These are phyloP conservation scores for Oligophagozyma castellii DNA, from an alignment of 1,139 yeast genomes.

Conservation along the genomic window DNA sequence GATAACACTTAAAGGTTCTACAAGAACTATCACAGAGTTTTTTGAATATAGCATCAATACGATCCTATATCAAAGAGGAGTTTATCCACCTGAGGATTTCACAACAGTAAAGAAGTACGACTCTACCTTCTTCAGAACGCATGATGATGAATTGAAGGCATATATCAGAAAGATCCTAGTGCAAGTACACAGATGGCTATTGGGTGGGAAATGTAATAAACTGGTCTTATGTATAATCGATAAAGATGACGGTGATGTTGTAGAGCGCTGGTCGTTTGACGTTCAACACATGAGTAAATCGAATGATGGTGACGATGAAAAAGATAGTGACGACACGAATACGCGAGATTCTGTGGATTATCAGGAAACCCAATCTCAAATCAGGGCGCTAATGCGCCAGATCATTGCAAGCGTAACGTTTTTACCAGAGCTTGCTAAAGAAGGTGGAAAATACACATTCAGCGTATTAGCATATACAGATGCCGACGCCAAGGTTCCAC, in stretches of 20 bases:
- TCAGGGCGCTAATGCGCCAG: conserved; percentile 77
- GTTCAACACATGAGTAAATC: conserved; percentile 31
- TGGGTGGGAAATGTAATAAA: conserved; percentile 53
- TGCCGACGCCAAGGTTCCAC: conserved; percentile 56
- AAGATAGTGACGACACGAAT: conserved; percentile 2
- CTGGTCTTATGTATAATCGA: conserved; percentile 61
- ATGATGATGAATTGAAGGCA: conserved; percentile 61
- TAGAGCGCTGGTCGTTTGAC: conserved; percentile 83
- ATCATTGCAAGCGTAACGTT: conserved; percentile 82
- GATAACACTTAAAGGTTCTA: conserved; percentile 62
- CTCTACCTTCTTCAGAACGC: conserved; percentile 55
- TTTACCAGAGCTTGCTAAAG: conserved; percentile 55
- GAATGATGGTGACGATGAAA: conserved; percentile 6
- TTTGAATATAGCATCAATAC: conserved; percentile 70
- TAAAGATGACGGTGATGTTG: conserved; percentile 50
- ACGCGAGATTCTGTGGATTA: conserved; percentile 4
- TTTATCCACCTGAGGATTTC: conserved; percentile 84
- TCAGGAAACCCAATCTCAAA: conserved; percentile 53
- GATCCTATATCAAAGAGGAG: conserved; percentile 78
- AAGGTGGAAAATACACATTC: conserved; percentile 51
- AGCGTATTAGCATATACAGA: conserved; percentile 80
- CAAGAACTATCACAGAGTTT: conserved; percentile 68
- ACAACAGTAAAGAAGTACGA: conserved; percentile 71
- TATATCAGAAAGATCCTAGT: conserved; percentile 56
- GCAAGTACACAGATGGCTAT: conserved; percentile 77